Base-by-base conservation (phyloP, 108 stramenopile genomes). In the Epipyxis sp. region DNA sequence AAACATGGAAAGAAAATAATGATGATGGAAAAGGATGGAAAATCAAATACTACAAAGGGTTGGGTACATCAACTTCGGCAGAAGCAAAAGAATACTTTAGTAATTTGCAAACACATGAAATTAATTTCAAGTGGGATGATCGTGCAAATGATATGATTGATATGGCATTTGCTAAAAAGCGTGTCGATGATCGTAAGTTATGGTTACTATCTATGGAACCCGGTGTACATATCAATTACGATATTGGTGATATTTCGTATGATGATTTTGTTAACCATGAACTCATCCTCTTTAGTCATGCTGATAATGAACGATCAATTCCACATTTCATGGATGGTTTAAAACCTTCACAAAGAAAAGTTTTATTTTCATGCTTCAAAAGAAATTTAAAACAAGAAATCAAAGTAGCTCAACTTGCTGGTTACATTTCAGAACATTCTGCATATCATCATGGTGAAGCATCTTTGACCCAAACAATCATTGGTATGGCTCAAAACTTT, bases 391-490 rank as follows among this genome's bases (percentile, higher is more conserved):
- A 78, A 77, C 94, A 97, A 79, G 99, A 99, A 78, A 95, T 99
- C 74, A 99, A 99, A 88, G 97, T 98, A 13, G 96, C 96, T 25
- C 90, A 91, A 77, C 83, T 92, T 29, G 90, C 87, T 0, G 83
- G 83, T 25, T 86, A 85, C 78, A 69, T 85, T 43, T 76, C 81
- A 6, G 81, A 77, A 50, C 93, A 96, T 81, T 92, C 95, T 43
- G 97, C 97, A 13, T 99, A 99, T 84, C 99, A 99, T 82, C 99
- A 99, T 82, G 99, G 99, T 32, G 99, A 99, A 81, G 90, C 87
- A 34, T 95, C 94, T 1, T 88, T 99, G 1, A 88, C 90, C 42
- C 90, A 91, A 45, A 94, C 99, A 45, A 97, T 99, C 80, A 87
- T 97, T 76, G 88, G 89, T 39, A 97, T 99, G 97, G 99, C 99